Evolutionary conservation across 306 rosid genomes (phyloP), one percentile per base, ranked within the genome.

Genomic region (Pyrus betulifolia): DNA sequence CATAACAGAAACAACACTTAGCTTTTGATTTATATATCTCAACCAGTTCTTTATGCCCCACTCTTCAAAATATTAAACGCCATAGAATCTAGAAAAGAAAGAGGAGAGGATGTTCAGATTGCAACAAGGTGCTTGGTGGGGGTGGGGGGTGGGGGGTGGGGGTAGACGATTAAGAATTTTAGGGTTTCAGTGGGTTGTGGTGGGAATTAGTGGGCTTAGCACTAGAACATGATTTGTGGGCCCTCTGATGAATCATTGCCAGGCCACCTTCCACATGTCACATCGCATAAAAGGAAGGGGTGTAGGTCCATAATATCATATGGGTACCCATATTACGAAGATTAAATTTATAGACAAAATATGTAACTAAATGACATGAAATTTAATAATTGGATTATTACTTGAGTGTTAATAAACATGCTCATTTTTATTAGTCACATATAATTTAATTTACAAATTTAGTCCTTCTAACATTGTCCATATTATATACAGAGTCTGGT

Each of bases 181-280:
- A 15, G 31, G 54, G 69, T 67, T 65, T 71, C 66, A 42, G 84
- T 86, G 33, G 88, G 89, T 80, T 30, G 58, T 70, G 86, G 83
- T 82, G 85, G 83, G 31, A 72, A 54, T 80, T 77, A 87, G 89
- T 87, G 96, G 88, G 91, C 79, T 77, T 82, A 23, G 86, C 96
- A 91, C 89, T 82, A 55, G 21, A 63, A 45, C 79, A 67, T 67
- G 74, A 80, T 81, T 78, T 84, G 88, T 81, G 87, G 93, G 90
- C 46, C 92, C 89, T n/a, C 0, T 10, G 65, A 67, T 83, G 91
- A 90, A 88, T 85, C 89, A 86, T 86, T 83, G 76, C 76, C 81
- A 52, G 51, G 71, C 46, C 85, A 63, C 67, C 30, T 65, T 15
- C 81, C 76, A 61, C 77, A 57, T 49, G 86, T 87, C 89, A 67